Evolutionary conservation across 768 basidiomycete genomes (phyloP).

Genomic region (Paxillus ammoniavirescens): DNA sequence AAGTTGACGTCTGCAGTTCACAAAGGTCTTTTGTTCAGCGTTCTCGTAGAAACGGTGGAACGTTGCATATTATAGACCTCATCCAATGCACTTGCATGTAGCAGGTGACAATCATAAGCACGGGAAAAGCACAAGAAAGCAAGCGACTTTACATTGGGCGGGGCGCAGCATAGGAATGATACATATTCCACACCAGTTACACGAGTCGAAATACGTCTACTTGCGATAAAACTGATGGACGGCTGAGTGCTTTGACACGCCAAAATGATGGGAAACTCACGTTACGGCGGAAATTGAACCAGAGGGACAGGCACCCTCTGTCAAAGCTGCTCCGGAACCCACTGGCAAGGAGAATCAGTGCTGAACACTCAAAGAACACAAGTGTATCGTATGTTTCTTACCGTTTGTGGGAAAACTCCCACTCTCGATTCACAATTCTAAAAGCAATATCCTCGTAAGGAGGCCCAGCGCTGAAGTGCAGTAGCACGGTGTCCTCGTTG

Average conservation of each 20-base stretch:
- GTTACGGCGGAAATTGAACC: constrained; percentile 95
- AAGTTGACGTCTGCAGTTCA: background rate
- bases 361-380: constrained; percentile 11
- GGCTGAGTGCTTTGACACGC: constrained; percentile 14
- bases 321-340: constrained; percentile 98
- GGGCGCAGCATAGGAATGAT: constrained; percentile 9
- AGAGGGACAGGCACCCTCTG: constrained; percentile 90
- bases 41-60: background rate
- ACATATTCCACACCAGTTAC: constrained; percentile 20
- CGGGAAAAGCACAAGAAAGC: constrained; percentile 7
- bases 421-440: constrained; percentile 94
- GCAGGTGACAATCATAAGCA: constrained; percentile 18
- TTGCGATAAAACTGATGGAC: constrained; percentile 74
- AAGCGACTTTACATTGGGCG: constrained; percentile 29
- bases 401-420: constrained; percentile 99
- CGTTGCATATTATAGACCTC: background rate
- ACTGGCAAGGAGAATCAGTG: constrained; percentile 38
- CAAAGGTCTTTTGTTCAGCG: constrained; percentile 2
- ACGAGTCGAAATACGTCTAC: constrained; percentile 35
- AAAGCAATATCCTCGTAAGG: constrained; percentile 99
- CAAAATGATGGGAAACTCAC: constrained; percentile 46
- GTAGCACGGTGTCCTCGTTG: constrained; percentile 90
- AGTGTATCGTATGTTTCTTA: constrained; percentile 29
- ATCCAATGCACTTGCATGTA: constrained; percentile 1
- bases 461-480: constrained; percentile 94